Evolutionary conservation across 1,139 yeast species (phyloP).

Genomic region (Blastobotrys apis): DNA sequence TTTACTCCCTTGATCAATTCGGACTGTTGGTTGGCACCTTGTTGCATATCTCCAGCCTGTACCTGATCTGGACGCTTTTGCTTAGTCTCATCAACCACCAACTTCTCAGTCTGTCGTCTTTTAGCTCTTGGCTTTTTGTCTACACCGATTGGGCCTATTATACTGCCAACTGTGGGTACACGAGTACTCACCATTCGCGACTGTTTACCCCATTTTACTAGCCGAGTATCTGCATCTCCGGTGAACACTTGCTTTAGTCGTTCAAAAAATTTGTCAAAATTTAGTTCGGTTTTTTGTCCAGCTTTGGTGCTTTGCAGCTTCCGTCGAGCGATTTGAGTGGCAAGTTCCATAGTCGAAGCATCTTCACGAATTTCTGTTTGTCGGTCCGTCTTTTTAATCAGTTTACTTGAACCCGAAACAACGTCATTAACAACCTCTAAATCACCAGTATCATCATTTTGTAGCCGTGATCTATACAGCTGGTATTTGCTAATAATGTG

Average conservation of each 20-base stretch:
- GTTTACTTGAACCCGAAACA: slow-evolving; percentile 13
- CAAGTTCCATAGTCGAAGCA: slow-evolving; percentile 12
- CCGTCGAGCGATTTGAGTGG: slow-evolving; percentile 12
- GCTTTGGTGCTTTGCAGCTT: slow-evolving; percentile 14
- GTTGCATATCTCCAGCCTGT: slow-evolving; percentile 47
- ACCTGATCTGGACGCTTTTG: slow-evolving; percentile 54
- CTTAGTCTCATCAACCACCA: slow-evolving; percentile 13
- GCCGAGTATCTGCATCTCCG: neutral
- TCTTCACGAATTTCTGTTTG: slow-evolving; percentile 20
- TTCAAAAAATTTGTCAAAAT: slow-evolving; percentile 14
- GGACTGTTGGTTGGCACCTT: slow-evolving; percentile 19
- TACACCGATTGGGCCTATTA: slow-evolving; percentile 9
- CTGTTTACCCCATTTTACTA: neutral
- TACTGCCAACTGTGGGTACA: slow-evolving; percentile 4
- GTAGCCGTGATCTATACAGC: neutral
- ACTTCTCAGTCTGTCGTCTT: slow-evolving; percentile 1
- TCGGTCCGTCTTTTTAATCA: slow-evolving; percentile 15
- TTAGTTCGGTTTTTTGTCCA: slow-evolving; percentile 14
- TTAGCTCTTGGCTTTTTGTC: neutral
- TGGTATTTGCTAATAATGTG: slow-evolving; percentile 3
- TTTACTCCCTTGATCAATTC: slow-evolving; percentile 18
- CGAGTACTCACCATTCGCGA: neutral
- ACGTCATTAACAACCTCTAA: neutral
- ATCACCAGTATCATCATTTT: neutral
- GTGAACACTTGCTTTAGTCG: slow-evolving; percentile 12